Evolutionary conservation across 768 basidiomycete genomes (phyloP).

Genomic region (Lactarius pseudohatsudake): DNA sequence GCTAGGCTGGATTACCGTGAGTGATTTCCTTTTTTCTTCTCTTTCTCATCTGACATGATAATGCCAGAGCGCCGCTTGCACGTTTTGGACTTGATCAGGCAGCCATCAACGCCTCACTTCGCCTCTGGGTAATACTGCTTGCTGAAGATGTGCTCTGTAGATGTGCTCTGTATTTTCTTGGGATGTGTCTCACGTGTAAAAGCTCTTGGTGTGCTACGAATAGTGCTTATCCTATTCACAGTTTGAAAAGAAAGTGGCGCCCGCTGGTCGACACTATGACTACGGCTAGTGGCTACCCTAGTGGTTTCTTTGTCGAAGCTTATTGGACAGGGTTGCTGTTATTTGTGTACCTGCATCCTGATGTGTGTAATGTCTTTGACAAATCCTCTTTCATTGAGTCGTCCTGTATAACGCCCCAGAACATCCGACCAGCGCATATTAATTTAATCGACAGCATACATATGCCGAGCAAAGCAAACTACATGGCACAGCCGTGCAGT

Average conservation of each 20-base stretch:
- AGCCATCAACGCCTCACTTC: conserved; percentile 16
- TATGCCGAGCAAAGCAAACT: conserved; percentile 13
- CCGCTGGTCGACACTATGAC: conserved; percentile 3
- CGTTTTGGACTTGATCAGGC: conserved; percentile 26
- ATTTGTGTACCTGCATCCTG: conserved; percentile 3
- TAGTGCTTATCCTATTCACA: conserved; percentile 1
- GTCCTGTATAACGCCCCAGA: background rate
- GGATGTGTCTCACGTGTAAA: conserved; percentile 5
- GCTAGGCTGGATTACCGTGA: conserved; percentile 64
- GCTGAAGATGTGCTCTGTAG: background rate
- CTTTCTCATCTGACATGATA: background rate
- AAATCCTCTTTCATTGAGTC: background rate
- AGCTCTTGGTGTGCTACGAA: conserved; percentile 7
- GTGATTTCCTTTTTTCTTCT: conserved; percentile 31
- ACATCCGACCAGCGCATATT: background rate
- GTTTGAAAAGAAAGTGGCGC: too few relatives aligned
- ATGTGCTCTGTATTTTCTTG: conserved; percentile 13
- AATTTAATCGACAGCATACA: background rate
- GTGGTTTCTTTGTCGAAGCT: background rate
- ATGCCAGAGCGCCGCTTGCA: conserved; percentile 28
- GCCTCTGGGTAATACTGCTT: conserved; percentile 13
- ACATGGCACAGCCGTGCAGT: conserved; percentile 14
- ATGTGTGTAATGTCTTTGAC: background rate
- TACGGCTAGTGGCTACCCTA: background rate
- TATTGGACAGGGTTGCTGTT: background rate